These are phyloP conservation scores for Rhodotorula graminis DNA, from an alignment of 768 basidiomycete genomes.

Conservation along the genomic window DNA sequence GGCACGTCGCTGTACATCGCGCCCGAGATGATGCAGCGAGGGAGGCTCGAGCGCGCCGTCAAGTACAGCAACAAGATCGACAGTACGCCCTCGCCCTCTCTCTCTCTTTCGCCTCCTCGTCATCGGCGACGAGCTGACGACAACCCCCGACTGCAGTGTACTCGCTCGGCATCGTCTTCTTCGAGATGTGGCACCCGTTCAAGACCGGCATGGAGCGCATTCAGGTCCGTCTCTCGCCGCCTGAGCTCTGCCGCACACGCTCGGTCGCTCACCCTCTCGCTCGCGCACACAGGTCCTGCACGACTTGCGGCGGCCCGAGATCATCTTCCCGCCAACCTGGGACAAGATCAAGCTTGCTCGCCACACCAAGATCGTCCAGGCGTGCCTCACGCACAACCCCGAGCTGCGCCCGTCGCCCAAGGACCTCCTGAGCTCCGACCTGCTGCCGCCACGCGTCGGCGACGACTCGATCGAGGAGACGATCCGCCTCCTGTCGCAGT, in stretches of 20 bases:
- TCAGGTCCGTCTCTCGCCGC: neutral
- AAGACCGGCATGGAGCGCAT: slow-evolving; percentile 45
- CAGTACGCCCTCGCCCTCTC: slow-evolving; percentile 1
- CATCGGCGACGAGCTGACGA: neutral
- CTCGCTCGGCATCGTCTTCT: slow-evolving; percentile 41
- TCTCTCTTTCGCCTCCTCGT: neutral
- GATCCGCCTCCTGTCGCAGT: slow-evolving; percentile 35
- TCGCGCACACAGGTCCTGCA: slow-evolving; percentile 35
- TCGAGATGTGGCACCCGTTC: slow-evolving; percentile 39
- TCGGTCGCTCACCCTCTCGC: neutral
- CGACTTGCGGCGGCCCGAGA: slow-evolving; percentile 40
- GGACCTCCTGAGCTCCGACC: slow-evolving; percentile 39
- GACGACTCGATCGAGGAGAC: slow-evolving; percentile 43
- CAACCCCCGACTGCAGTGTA: slow-evolving; percentile 29
- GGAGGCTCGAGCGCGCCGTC: slow-evolving; percentile 18
- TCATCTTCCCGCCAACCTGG: slow-evolving; percentile 42
- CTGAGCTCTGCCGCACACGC: no score
- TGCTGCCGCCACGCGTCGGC: slow-evolving; percentile 39
- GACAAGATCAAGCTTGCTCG: slow-evolving; percentile 30
- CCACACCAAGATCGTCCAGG: slow-evolving; percentile 43
- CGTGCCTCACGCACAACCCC: slow-evolving; percentile 42
- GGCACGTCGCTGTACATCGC: slow-evolving; percentile 43
- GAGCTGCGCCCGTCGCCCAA: slow-evolving; percentile 41
- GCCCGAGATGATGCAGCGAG: slow-evolving; percentile 36
- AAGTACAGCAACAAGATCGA: slow-evolving; percentile 42